Conservation (phyloP, 495 filamentous ascomycete genomes). For the Aspergillus haitiensis region DNA sequence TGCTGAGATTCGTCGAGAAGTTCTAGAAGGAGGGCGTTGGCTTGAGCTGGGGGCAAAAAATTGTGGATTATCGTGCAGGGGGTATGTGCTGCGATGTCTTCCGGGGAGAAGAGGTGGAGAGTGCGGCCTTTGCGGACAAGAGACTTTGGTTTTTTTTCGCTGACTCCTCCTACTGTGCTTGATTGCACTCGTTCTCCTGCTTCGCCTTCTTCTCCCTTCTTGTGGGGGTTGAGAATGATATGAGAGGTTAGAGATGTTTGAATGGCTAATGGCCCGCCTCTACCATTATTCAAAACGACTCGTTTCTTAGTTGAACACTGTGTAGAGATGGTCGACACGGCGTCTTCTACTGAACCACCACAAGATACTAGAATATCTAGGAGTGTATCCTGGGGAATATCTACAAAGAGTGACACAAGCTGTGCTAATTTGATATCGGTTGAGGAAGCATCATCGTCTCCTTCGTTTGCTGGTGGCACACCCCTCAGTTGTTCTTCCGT, state of each 20-base stretch:
- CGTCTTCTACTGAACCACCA: constrained; percentile 71
- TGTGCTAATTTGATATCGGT: constrained; percentile 89
- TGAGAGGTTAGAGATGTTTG: constrained; percentile 51
- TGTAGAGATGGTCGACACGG: constrained; percentile 52
- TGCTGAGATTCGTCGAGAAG: constrained; percentile 73
- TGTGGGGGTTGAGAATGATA: constrained; percentile 30
- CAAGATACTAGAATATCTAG: constrained; percentile 76
- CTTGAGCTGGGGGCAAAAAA: constrained; percentile 71
- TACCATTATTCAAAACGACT: constrained; percentile 5
- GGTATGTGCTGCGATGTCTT: constrained; percentile 75
- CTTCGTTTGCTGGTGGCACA: constrained; percentile 25
- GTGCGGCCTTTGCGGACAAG: constrained; percentile 77
- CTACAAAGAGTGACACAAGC: constrained; percentile 72
- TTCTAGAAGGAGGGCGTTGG: constrained; percentile 71
- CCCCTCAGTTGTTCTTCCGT: not conserved
- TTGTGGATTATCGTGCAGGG: constrained; percentile 91
- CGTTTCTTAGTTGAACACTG: constrained; percentile 38
- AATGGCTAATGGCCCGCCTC: constrained; percentile 24
- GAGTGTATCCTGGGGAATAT: constrained; percentile 60
- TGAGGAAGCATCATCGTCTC: constrained; percentile 55
- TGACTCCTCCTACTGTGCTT: too few relatives aligned
- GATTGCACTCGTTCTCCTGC: not conserved
- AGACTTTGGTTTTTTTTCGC: constrained; percentile 38
- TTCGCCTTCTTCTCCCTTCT: constrained; percentile 22
- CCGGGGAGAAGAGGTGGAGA: constrained; percentile 74